Base-by-base conservation (phyloP, 345 rosid species). In the Draba incana region DNA sequence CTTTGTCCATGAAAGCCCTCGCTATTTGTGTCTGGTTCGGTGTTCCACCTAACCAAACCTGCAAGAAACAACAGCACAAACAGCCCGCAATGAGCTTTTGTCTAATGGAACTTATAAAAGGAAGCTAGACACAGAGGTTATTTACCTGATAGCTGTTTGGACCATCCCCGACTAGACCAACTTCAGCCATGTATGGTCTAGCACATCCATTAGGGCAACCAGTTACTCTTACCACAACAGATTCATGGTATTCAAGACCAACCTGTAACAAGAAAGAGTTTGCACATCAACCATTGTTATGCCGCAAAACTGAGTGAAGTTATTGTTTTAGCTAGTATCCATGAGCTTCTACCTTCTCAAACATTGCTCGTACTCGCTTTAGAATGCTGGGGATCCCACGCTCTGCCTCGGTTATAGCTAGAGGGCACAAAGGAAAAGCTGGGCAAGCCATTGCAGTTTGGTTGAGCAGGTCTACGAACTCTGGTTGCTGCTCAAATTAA, bases 181-280 rank as follows among this genome's bases (percentile, higher is more conserved):
- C 86, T 77, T 92, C 98, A 50, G 98, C 96, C 96, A 92, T 89
- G 75, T 92, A 89, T 10, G 98, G 98, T 72, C 98, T 86, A 49
- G 96, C 98, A 78, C 98, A 92, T 52, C 98, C 98, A 68, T 92
- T 92, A 25, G 98, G 98, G 77, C 98, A 92, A 62, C 96, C 98
- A 35, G 96, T 92, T 33, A 86, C 72, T 82, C 98, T 87, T 77
- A 87, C 78, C 48, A 87, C 98, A 44, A 92, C 78, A 3, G 98
- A 92, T 72, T 87, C 96, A 28, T 72, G 83, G 82, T 84, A 84
- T 67, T 82, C 83, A 49, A 92, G 89, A 64, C 98, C 90, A 64
- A 89, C 98, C 98, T 92, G 77, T 76, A 66, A 77, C 38, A 48
- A 68, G 24, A 69, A 67, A 72, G 50, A 5, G 3, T 7, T 27